These are phyloP conservation scores for Aspergillus panamensis DNA, from an alignment of 495 filamentous ascomycete genomes.

Conservation along the genomic window DNA sequence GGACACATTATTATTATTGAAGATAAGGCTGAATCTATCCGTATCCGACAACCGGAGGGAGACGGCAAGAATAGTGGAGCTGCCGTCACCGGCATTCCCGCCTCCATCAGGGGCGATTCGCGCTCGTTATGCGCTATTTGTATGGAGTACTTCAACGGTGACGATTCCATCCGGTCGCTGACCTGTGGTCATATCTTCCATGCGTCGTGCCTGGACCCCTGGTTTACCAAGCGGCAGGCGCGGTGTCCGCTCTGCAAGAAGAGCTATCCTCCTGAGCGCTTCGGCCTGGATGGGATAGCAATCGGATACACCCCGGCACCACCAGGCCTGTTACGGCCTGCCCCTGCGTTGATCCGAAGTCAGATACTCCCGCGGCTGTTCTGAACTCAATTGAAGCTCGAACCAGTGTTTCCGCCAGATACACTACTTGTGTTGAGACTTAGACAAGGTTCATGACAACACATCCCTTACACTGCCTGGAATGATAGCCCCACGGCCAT, in stretches of 20 bases:
- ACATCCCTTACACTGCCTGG: neutral
- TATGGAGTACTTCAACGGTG: slow-evolving; percentile 78
- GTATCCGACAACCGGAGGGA: slow-evolving; percentile 53
- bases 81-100: no score
- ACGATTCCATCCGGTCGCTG: slow-evolving; percentile 82
- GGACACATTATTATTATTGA: neutral
- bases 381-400: neutral
- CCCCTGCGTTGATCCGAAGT: slow-evolving; percentile 13
- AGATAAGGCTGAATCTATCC: slow-evolving; percentile 5
- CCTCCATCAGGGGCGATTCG: slow-evolving; percentile 62
- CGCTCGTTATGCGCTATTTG: slow-evolving; percentile 70
- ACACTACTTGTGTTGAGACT: no score
- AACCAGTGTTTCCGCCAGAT: no score
- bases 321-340: neutral
- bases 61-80: neutral
- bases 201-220: slow-evolving; percentile 88
- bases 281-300: neutral
- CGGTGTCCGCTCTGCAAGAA: slow-evolving; percentile 97
- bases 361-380: slow-evolving; percentile 16
- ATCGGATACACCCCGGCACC: neutral
- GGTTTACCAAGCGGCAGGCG: slow-evolving; percentile 87
- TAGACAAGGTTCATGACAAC: no score
- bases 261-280: slow-evolving; percentile 6
- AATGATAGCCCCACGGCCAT: no score
- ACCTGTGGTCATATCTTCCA: slow-evolving; percentile 97